Percentiles rank a stretch among this genome's conserved stretches.
Conservation (phyloP, 2,329 filamentous ascomycete genomes). For the Cladosporium austrohemisphaericum region DNA sequence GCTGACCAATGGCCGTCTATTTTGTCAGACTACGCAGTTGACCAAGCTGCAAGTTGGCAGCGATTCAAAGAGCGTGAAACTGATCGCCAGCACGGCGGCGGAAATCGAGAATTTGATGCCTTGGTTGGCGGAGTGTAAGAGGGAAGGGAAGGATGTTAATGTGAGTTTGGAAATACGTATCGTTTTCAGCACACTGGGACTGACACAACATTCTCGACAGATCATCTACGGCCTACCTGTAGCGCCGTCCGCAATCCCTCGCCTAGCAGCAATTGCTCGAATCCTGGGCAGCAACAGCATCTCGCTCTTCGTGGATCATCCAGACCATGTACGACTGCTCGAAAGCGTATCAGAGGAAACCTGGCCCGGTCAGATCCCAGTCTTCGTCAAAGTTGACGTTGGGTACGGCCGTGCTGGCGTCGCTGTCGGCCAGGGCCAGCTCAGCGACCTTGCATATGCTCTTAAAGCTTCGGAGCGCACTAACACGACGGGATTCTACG, state of each 20-base stretch:
- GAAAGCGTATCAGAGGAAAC: constrained; percentile 40
- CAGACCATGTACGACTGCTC: constrained; percentile 55
- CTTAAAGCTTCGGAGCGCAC: constrained; percentile 44
- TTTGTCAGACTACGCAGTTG: constrained; percentile 63
- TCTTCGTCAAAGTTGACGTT: constrained; percentile 73
- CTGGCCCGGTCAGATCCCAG: constrained; percentile 47
- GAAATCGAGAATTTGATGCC: constrained; percentile 67
- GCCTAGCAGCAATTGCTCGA: constrained; percentile 56
- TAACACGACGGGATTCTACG: constrained; percentile 63
- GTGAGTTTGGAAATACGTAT: no score
- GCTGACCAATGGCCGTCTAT: no score
- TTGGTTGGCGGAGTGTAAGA: constrained; percentile 56
- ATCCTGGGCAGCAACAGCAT: constrained; percentile 56
- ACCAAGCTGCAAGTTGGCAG: constrained; percentile 67
- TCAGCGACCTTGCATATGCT: constrained; percentile 47
- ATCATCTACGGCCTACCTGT: constrained; percentile 71
- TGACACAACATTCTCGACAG: constrained; percentile 35
- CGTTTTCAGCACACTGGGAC: not conserved
- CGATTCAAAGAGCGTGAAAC: constrained; percentile 49
- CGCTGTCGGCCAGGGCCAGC: constrained; percentile 45
- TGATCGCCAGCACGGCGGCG: constrained; percentile 70
- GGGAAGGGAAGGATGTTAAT: constrained; percentile 54
- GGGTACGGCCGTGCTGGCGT: constrained; percentile 70
- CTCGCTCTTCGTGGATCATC: constrained; percentile 67
- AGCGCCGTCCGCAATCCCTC: constrained; percentile 56